These are phyloP conservation scores for Suillus discolor DNA, from an alignment of 768 basidiomycete genomes.

Conservation along the genomic window DNA sequence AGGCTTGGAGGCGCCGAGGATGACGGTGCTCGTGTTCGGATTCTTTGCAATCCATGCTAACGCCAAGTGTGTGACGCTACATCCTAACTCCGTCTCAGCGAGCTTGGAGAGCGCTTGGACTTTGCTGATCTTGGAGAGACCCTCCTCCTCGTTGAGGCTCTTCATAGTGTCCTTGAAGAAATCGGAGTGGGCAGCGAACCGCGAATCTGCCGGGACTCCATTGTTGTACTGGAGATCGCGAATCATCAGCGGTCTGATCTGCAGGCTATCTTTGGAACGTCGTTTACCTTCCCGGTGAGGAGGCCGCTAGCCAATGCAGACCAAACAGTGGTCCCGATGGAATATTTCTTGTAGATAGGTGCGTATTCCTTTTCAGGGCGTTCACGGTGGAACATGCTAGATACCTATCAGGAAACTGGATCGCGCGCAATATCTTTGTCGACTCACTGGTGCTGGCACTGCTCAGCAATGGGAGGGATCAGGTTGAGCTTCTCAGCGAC, in stretches of 20 bases:
- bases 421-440: not conserved
- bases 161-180: slow-evolving; percentile 49
- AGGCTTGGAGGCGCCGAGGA: slow-evolving; percentile 50
- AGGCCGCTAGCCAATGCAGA: slow-evolving; percentile 56
- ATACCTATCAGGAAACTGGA: slow-evolving; percentile 8
- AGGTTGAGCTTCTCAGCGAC: slow-evolving; percentile 54
- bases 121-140: slow-evolving; percentile 48
- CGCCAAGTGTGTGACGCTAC: slow-evolving; percentile 50
- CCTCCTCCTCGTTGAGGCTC: slow-evolving; percentile 43
- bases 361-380: slow-evolving; percentile 57
- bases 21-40: slow-evolving; percentile 50
- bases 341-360: slow-evolving; percentile 47
- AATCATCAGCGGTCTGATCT: not conserved
- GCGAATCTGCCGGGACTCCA: slow-evolving; percentile 53
- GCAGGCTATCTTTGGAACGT: not conserved
- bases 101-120: slow-evolving; percentile 48
- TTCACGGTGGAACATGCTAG: slow-evolving; percentile 54
- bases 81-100: slow-evolving; percentile 48
- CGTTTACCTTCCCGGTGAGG: slow-evolving; percentile 52
- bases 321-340: slow-evolving; percentile 54
- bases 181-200: slow-evolving; percentile 49
- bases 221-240: slow-evolving; percentile 41
- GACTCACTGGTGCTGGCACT: slow-evolving; percentile 47
- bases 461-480: slow-evolving; percentile 53
- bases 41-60: slow-evolving; percentile 59